Base-by-base conservation (phyloP, 345 rosid species). In the Hibiscus mutabilis region DNA sequence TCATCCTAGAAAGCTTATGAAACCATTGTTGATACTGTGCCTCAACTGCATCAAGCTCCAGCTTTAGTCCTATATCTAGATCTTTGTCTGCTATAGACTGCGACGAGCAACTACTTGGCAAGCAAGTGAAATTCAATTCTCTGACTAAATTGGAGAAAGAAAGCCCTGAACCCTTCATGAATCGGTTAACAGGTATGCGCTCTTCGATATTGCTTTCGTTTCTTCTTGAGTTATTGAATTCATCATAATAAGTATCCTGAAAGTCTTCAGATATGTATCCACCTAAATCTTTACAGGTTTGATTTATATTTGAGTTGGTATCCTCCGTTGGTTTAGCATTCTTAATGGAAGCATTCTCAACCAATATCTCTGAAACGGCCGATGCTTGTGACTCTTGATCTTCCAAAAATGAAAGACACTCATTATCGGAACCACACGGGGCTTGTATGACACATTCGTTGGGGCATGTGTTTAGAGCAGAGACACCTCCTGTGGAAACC, bases 21-120 rank as follows among this genome's bases (percentile, higher is more conserved):
- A 85, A 82, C 79, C 86, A 84, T 18, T 80, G 82, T 64, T 80
- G 87, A 71, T 84, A 93, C 40, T 85, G 93, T n/a, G 81, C 75
- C 58, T 91, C 92, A 1, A 93, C 82, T n/a, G 84, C 81, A 15
- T 84, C 78, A 19, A 91, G 82, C 73, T 89, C 93, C 67, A 71
- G 37, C 86, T 85, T 84, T 24, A 87, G 82, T 75, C 85, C 88
- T 19, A 55, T 79, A 10, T 84, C 78, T 31, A 68, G 70, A 61
- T 83, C 86, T 69, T 79, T 75, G 52, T 79, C 79, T 1, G 40
- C 51, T 13, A 46, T 51, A 19, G 75, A 68, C 33, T 69, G 71
- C 7, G 84, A 79, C 13, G 83, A 75, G 66, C 77, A 79, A 42
- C 75, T 81, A 78, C 82, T 80, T 24, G 78, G 73, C 58, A 84